Base-by-base conservation (phyloP, 352 stramenopile species). In the Phytopythium mirpurense region DNA sequence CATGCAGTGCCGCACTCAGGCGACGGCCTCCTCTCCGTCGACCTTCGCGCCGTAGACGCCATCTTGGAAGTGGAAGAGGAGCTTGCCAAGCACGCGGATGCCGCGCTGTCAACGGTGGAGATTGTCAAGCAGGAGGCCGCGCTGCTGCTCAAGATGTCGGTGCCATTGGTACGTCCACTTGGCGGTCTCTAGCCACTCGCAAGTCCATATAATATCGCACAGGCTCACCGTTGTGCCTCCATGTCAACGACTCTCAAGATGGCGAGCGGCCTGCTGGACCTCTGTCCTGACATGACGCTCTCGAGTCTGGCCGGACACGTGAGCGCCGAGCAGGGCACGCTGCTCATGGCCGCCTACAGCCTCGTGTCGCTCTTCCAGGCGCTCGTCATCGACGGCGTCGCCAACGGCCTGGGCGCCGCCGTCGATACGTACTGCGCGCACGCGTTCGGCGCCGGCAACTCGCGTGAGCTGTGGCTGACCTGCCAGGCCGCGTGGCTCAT, bases 371-470 rank as follows among this genome's bases (percentile, higher is more conserved):
- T 70, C 23, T 62, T 67, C 41, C 44, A 65, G 12, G 41, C 48
- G 5, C 53, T 75, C 19, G 15, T 71, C 5, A 55, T 52, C 1
- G 43, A 53, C 14, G 63, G 50, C 10, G 36, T 76, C 11, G 26
- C 64, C 5, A 57, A 63, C 41, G 70, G 69, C 7, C 53, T 68
- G 10, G 57, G 55, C 3, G 59, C 56, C 8, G 65, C 62, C 1
- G 46, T 80, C 29, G 64, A 76, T 45, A 81, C 68, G 18, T 42
- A 77, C 18, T 74, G 63, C 31, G 67, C 67, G 12, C 71, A 85
- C 37, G 60, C 64, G 5, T 69, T 61, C 26, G 71, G 67, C 24
- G 50, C 53, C 8, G 36, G 47, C 2, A 68, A 85, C 54, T 31
- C 26, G n/a, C 41, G 41, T 23, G 41, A 47, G 41, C 32, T 83